Evolutionary conservation across 2,329 filamentous ascomycete species (phyloP), one percentile per base, ranked within the genome.

Genomic region (Xylaria sp.): DNA sequence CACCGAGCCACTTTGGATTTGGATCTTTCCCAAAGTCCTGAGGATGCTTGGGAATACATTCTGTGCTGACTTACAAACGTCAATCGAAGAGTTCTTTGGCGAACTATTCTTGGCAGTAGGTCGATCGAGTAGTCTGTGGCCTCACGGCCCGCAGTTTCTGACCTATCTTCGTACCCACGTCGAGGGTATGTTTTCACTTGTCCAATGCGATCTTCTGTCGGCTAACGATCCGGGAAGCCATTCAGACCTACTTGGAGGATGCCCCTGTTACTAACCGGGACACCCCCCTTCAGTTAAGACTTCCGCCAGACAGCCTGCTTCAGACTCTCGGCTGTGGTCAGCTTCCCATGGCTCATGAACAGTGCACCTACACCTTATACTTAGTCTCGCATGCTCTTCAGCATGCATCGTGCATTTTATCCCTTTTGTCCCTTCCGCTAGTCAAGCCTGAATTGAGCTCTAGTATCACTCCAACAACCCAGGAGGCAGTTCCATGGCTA

Each of bases 1-100:
- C 13, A 74, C 74, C 46, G 85, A 87, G 62, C 81, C 89, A 3
- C 76, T 88, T 48, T 89, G 87, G 80, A 70, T 82, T 46, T 89
- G 85, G 85, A 78, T 83, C 65, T 81, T 84, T 63, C 87, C 80
- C 52, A 83, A 78, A 70, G 74, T 83, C 49, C 79, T 85, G 65
- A 79, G 74, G 60, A 74, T 88, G 65, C 75, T 88, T 30, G 84
- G 84, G 1, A 80, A 82, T 55, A 68, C 70, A 66, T 72, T 76
- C 48, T 84, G 78, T 60, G 66, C 77, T 39, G 76, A 76, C 13
- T 70, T 87, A 10, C 75, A 76, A 8, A 71, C 75, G 16, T 77
- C 79, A 9, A 80, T 87, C n/a, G 77, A 83, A 64, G 73, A 72
- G 2, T 79, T 87, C 59, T 76, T 85, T 55, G 73, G 75, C 54